Evolutionary conservation across 331 rosid genomes (phyloP).

Genomic region (Quercus phellos): DNA sequence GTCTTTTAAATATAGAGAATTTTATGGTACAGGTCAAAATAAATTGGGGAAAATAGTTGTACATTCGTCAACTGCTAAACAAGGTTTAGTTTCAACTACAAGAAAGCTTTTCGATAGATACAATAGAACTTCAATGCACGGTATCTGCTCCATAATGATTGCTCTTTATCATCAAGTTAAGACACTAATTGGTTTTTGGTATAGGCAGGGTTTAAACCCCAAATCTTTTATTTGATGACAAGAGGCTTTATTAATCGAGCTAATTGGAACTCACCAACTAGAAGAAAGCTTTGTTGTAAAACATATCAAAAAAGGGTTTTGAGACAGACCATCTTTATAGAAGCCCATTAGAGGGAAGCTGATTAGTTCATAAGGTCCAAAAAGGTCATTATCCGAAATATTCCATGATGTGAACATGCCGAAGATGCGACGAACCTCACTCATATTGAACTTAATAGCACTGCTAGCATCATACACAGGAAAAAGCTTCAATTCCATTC

Average conservation of each 20-base stretch:
- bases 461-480: conserved; percentile 27
- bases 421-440: conserved; percentile 51
- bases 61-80: background rate
- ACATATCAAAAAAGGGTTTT: conserved; percentile 1
- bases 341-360: conserved; percentile 58
- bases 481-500: conserved; percentile 62
- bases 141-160: no score
- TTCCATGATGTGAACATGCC: conserved; percentile 38
- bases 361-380: conserved; percentile 89
- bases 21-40: background rate
- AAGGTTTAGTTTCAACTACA: background rate
- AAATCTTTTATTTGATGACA: no score
- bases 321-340: conserved; percentile 47
- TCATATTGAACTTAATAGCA: conserved; percentile 32
- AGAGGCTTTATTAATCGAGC: no score
- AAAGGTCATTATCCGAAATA: conserved; percentile 41
- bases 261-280: background rate
- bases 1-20: background rate
- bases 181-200: no score
- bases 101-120: background rate
- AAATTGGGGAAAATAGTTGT: background rate
- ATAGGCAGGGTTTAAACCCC: rapidly evolving
- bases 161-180: no score
- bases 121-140: no score
- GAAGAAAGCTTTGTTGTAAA: background rate